Evolutionary conservation across 257 asterid species (phyloP).

Genomic region (Jacaranda mimosifolia): DNA sequence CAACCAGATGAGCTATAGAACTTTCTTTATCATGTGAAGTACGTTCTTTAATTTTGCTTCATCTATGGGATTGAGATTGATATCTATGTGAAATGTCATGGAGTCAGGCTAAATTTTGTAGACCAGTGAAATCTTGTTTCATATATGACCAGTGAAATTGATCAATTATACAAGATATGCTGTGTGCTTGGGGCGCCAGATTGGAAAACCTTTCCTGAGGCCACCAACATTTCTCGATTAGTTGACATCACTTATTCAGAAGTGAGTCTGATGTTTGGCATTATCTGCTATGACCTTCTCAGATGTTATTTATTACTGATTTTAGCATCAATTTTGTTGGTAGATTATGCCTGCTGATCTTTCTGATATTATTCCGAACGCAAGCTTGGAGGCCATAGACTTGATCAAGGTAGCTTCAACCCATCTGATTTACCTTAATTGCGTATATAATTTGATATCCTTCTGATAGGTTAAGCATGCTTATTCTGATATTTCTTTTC

Average conservation of each 20-base stretch:
- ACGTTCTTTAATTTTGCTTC: slow-evolving; percentile 5
- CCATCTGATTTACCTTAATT: neutral
- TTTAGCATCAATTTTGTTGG: slow-evolving; percentile 36
- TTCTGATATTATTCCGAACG: slow-evolving; percentile 73
- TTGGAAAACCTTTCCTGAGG: slow-evolving; percentile 82
- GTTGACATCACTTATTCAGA: slow-evolving; percentile 64
- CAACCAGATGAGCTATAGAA: neutral
- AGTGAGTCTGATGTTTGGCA: slow-evolving; percentile 49
- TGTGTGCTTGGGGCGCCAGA: slow-evolving; percentile 90
- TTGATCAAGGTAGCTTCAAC: slow-evolving; percentile 72
- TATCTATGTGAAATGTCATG: neutral
- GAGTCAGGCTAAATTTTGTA: neutral
- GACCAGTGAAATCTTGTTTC: slow-evolving; percentile 30
- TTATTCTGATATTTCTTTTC: neutral
- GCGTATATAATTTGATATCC: slow-evolving; percentile 13
- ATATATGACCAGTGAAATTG: slow-evolving; percentile 75
- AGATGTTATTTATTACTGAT: slow-evolving; percentile 12
- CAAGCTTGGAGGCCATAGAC: slow-evolving; percentile 88
- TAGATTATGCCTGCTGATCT: slow-evolving; percentile 76
- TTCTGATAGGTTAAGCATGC: slow-evolving; percentile 13
- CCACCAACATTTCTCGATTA: slow-evolving; percentile 68
- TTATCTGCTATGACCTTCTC: slow-evolving; percentile 6
- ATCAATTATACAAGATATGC: slow-evolving; percentile 92
- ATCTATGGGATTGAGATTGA: neutral
- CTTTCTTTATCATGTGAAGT: neutral